Conservation (phyloP, 257 asterid species). For the Solanum appendiculatum region DNA sequence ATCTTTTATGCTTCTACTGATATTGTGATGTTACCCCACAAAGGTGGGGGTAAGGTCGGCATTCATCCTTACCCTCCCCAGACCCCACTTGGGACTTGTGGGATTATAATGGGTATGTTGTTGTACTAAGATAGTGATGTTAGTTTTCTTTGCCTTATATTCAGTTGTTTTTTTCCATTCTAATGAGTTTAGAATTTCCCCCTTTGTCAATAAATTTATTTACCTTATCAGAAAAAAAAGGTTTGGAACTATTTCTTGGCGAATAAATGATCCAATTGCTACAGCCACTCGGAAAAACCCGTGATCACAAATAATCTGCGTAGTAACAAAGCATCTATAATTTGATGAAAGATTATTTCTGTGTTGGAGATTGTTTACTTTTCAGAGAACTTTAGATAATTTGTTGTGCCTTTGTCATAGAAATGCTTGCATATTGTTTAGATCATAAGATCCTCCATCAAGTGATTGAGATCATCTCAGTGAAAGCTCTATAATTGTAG, state of each 20-base stretch:
- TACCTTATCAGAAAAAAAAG: neutral
- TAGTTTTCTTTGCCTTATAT: neutral
- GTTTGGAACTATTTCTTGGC: neutral
- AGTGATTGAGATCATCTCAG: neutral
- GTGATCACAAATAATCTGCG: constrained; percentile 2
- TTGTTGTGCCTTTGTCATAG: neutral
- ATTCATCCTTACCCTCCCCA: neutral
- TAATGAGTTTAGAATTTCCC: neutral
- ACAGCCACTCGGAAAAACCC: constrained; percentile 2
- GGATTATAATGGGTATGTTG: neutral
- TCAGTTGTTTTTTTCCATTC: neutral
- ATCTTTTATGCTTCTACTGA: neutral
- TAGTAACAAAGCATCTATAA: neutral
- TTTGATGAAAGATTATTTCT: neutral
- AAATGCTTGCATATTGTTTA: neutral
- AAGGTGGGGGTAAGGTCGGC: neutral
- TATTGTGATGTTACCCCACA: neutral
- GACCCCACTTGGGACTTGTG: neutral
- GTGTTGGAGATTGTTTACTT: neutral
- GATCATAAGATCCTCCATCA: neutral
- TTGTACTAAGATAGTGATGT: neutral
- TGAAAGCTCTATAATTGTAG: neutral
- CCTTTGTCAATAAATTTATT: neutral
- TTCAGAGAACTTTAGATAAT: neutral
- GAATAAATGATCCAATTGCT: neutral